Evolutionary conservation across 148 eudicot species (phyloP).

Genomic region (Selenicereus undatus): DNA sequence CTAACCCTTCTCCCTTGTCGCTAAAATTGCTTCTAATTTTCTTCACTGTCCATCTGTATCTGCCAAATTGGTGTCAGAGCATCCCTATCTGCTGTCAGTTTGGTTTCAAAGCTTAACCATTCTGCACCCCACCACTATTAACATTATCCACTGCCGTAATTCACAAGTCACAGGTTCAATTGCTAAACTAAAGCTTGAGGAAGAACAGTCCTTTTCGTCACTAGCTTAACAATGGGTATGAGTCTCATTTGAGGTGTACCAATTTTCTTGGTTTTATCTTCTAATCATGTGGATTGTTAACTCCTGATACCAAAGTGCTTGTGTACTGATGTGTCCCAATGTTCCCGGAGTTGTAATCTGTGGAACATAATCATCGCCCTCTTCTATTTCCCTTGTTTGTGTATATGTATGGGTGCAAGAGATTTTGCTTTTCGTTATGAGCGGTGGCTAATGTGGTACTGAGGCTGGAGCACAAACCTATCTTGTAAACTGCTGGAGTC

Average conservation of each 20-base stretch:
- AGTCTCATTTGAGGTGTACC: background rate
- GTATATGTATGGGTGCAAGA: background rate
- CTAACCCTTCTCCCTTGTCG: background rate
- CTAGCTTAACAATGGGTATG: background rate
- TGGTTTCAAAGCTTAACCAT: too few relatives aligned
- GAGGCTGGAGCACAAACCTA: background rate
- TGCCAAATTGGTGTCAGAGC: background rate
- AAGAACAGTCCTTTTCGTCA: background rate
- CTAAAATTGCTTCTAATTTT: too few relatives aligned
- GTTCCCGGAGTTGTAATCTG: background rate
- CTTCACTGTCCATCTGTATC: too few relatives aligned
- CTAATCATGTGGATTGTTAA: background rate
- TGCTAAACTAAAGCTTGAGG: too few relatives aligned
- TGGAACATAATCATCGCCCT: background rate
- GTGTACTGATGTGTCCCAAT: background rate
- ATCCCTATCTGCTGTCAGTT: background rate
- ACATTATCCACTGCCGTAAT: too few relatives aligned
- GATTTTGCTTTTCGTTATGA: background rate
- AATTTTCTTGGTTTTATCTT: background rate
- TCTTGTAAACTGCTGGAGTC: background rate
- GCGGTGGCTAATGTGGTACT: background rate
- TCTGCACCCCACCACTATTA: too few relatives aligned
- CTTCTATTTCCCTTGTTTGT: background rate
- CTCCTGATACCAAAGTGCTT: background rate
- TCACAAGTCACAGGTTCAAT: too few relatives aligned